phyloP scores from a whole-genome alignment of 306 rosid species.

The Ormosia semicastrata region DNA sequence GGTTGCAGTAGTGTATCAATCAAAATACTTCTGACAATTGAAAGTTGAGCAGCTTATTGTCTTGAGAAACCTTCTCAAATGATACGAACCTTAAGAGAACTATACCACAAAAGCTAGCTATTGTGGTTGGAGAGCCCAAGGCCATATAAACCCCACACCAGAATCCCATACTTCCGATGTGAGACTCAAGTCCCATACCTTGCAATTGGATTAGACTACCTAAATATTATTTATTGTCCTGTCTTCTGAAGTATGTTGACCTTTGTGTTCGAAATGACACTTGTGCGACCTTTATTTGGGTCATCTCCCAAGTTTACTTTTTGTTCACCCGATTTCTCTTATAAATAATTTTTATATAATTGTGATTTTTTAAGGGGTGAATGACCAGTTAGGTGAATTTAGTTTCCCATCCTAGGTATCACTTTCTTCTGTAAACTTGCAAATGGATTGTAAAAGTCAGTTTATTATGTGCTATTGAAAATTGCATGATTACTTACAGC shows the following conservation, averaged over 20 bases:
- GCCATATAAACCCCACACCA: too few species aligned
- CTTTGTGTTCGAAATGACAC: neutral
- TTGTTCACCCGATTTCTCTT: neutral
- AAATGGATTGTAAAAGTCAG: neutral
- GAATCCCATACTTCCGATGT: too few species aligned
- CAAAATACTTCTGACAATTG: neutral
- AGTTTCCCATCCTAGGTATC: neutral
- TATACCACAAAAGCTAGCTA: too few species aligned
- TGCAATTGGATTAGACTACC: neutral
- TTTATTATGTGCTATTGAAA: neutral
- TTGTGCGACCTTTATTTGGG: neutral
- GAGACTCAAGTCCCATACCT: too few species aligned
- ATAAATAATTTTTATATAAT: neutral
- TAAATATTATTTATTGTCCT: neutral
- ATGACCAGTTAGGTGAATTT: neutral
- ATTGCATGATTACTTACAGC: neutral
- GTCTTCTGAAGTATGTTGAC: neutral
- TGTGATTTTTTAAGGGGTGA: neutral
- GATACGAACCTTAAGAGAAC: too few species aligned
- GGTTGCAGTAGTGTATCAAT: neutral
- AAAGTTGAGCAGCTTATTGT: neutral
- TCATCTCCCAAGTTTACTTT: neutral
- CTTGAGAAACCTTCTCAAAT: slow-evolving; percentile 26
- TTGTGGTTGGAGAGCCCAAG: too few species aligned
- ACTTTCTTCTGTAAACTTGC: slow-evolving; percentile 1